Conservation (phyloP, 2,329 filamentous ascomycete genomes). For the Didymella arachidicola region DNA sequence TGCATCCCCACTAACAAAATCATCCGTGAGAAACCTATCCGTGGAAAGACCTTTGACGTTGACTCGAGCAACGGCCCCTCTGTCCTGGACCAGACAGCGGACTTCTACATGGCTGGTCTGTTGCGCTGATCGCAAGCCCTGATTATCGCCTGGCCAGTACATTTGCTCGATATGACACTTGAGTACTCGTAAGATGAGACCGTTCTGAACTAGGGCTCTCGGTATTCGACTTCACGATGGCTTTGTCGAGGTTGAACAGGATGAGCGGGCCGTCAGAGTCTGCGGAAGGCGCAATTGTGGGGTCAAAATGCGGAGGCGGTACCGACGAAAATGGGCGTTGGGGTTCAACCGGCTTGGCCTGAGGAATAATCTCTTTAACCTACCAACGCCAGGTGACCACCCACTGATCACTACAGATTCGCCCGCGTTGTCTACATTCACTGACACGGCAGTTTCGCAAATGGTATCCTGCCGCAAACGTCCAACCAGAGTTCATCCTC, state of each 20-base stretch:
- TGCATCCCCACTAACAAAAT: not conserved
- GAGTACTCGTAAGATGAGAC: not conserved
- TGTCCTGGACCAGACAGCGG: not conserved
- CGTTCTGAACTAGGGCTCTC: not conserved
- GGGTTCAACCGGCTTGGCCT: conserved; percentile 20
- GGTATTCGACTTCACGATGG: not conserved
- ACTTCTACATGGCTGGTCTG: not conserved
- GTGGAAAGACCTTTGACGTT: not conserved
- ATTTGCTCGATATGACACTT: not conserved
- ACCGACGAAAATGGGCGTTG: not conserved
- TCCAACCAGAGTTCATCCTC: not conserved
- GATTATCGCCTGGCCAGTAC: too few relatives aligned
- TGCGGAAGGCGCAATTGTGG: not conserved
- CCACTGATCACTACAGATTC: not conserved
- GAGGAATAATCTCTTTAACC: not conserved
- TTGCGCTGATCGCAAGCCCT: not conserved
- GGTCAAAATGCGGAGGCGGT: conserved; percentile 9
- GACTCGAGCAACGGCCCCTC: not conserved
- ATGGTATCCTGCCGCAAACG: not conserved
- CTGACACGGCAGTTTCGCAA: not conserved
- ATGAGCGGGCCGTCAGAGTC: conserved; percentile 11
- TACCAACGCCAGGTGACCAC: not conserved
- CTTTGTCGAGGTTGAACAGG: not conserved
- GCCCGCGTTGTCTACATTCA: not conserved
- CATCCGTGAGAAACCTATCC: not conserved